Evolutionary conservation across 2,329 filamentous ascomycete species (phyloP).

Genomic region (Aspergillus clavatus): DNA sequence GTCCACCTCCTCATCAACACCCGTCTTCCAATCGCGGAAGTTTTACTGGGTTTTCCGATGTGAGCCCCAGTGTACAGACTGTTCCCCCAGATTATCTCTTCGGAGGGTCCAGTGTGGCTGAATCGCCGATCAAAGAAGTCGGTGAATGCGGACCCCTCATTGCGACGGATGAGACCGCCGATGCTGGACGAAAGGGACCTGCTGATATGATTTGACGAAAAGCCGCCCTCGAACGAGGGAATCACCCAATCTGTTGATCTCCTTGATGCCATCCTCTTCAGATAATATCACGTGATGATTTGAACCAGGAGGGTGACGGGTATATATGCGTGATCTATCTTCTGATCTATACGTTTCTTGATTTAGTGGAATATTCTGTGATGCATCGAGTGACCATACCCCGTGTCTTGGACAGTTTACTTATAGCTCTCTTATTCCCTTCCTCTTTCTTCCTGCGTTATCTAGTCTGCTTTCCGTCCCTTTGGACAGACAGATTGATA

Average conservation of each 20-base stretch:
- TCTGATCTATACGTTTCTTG: not conserved
- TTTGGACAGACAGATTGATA: not conserved
- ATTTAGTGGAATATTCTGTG: not conserved
- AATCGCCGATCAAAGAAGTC: constrained; percentile 14
- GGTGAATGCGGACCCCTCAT: constrained; percentile 8
- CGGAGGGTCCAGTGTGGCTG: constrained; percentile 10
- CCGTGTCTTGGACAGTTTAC: too few relatives aligned
- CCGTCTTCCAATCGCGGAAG: constrained; percentile 31
- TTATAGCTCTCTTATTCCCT: not conserved
- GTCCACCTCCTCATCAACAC: constrained; percentile 38
- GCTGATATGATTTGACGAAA: not conserved
- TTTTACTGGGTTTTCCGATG: constrained; percentile 33
- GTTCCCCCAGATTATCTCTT: constrained; percentile 17
- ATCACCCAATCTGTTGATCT: not conserved
- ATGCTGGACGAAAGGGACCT: not conserved
- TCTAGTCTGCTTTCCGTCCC: too few relatives aligned
- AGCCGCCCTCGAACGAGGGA: not conserved
- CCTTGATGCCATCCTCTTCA: too few relatives aligned
- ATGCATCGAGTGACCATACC: not conserved
- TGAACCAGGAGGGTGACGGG: not conserved
- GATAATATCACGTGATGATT: not conserved
- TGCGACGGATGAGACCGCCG: constrained; percentile 2
- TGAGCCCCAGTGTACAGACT: constrained; percentile 23
- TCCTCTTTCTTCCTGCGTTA: not conserved
- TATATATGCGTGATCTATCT: not conserved